A percentile compares a stretch with the other conserved stretches of the same genome.
Conservation (phyloP, 257 asterid species). For the Asclepias syriaca region DNA sequence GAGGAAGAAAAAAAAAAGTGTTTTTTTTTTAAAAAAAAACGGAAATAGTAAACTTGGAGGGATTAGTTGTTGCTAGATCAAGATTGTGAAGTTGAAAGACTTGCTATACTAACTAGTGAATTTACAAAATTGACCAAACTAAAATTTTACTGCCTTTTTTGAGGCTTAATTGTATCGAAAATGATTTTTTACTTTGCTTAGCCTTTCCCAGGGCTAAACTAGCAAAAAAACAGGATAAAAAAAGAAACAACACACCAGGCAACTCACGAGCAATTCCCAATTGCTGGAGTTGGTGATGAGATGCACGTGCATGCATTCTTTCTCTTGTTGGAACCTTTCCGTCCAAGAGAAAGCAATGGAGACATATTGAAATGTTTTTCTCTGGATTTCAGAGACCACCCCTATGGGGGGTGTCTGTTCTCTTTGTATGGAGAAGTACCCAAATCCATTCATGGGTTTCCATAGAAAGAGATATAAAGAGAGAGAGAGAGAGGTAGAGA, state of each 20-base stretch:
- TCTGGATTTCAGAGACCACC: constrained; percentile 39
- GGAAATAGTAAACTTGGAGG: constrained; percentile 17
- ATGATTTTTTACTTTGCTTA: constrained; percentile 16
- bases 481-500: constrained; percentile 13
- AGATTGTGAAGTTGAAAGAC: constrained; percentile 33
- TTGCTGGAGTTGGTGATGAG: constrained; percentile 33
- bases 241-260: constrained; percentile 21
- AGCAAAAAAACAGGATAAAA: background rate
- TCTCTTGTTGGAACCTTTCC: constrained; percentile 74
- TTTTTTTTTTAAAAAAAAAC: too few relatives aligned
- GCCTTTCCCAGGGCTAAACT: constrained; percentile 45
- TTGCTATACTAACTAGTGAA: constrained; percentile 14
- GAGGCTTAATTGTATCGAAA: constrained; percentile 18
- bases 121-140: constrained; percentile 19
- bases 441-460: constrained; percentile 36
- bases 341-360: constrained; percentile 40
- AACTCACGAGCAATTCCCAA: constrained; percentile 20
- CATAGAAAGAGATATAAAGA: constrained; percentile 16
- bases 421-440: constrained; percentile 25
- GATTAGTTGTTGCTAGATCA: constrained; percentile 30
- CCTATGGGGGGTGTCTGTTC: constrained; percentile 52
- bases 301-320: constrained; percentile 50
- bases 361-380: constrained; percentile 16
- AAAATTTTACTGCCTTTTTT: constrained; percentile 25
- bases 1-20: background rate